Percentiles rank a stretch among this genome's conserved stretches.
Evolutionary conservation across 2,329 filamentous ascomycete species (phyloP).

Genomic region (Xylariaceae sp.): DNA sequence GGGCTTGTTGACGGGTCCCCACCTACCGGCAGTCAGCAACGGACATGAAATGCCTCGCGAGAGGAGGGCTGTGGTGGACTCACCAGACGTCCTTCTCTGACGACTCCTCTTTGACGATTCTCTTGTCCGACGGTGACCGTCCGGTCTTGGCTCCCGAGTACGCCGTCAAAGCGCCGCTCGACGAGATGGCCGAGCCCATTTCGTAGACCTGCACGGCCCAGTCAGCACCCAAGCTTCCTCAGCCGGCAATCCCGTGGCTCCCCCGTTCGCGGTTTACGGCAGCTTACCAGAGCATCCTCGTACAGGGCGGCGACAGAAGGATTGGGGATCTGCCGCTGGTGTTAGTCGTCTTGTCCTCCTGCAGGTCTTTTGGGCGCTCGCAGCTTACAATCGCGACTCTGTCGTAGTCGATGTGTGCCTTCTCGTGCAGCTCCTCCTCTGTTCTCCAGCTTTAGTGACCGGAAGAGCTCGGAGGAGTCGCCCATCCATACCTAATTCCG

Average conservation of each 20-base stretch:
- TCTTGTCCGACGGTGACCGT: constrained; percentile 93
- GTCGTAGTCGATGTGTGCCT: constrained; percentile 98
- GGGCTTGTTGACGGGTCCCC: constrained; percentile 98
- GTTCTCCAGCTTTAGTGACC: no score
- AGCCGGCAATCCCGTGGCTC: no score
- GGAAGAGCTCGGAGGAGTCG: no score
- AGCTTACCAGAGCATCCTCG: constrained; percentile 83
- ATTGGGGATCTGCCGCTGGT: constrained; percentile 60
- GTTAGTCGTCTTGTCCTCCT: constrained; percentile 12
- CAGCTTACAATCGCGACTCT: constrained; percentile 86
- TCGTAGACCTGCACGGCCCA: constrained; percentile 61
- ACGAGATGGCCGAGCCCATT: constrained; percentile 94
- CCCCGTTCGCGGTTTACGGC: constrained; percentile 1
- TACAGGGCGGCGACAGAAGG: constrained; percentile 92
- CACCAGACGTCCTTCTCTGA: constrained; percentile 90
- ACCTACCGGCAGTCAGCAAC: constrained; percentile 34
- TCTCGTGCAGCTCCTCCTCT: constrained; percentile 94
- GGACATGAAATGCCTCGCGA: no score
- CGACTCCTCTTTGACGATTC: constrained; percentile 83
- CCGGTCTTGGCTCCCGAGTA: constrained; percentile 98
- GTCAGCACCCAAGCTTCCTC: no score
- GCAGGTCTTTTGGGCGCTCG: background rate
- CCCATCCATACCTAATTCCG: constrained; percentile 65
- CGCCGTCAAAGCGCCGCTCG: constrained; percentile 86
- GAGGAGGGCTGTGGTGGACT: no score